Base-by-base conservation (phyloP, 352 stramenopile species). In the Halophytophthora batemanensis region DNA sequence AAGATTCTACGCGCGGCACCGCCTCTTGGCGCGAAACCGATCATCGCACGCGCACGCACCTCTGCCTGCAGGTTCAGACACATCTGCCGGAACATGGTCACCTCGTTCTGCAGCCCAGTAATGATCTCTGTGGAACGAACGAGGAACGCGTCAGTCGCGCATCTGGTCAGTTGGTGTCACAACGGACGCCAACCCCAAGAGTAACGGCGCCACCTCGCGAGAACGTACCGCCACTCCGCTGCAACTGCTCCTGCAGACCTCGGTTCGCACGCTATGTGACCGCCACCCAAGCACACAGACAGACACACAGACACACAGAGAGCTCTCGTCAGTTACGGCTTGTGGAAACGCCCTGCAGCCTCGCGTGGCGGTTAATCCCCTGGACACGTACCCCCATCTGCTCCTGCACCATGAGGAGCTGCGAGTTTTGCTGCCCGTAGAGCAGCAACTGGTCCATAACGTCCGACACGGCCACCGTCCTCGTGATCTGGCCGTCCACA, bases 41-140 rank as follows among this genome's bases (percentile, higher is more conserved):
- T 18, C 41, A 3, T 4, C 25, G 25, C 25, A 31, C 31, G 18
- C 6, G 8, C 10, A 69, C 70, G 63, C 49, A 92, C 82, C 71
- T 92, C 77, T 23, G 71, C 55, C 63, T 92, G 82, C 34, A 90
- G 68, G 51, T 79, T 90, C 41, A 90, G 59, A 59, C 82, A 92
- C 74, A 92, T 87, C 53, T 90, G 74, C 39, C 77, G 78, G 51
- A 90, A 90, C 75, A 92, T 87, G 23, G 76, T 60, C 49, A 90
- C 74, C 65, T 92, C 82, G 61, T 90, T 86, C 63, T 87, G 76
- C 28, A 92, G 69, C 2, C 72, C 56, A 14, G 44, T 68, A 52
- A 89, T 82, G 41, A 89, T 74, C 36, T 82, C 78, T 84, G 50
- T 34, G 48, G 41, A 36, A 47, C 18, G 50, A 35, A 1, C 39